Conservation (phyloP, 1,284 basidiomycete genomes). For the Sporisorium graminicola region DNA sequence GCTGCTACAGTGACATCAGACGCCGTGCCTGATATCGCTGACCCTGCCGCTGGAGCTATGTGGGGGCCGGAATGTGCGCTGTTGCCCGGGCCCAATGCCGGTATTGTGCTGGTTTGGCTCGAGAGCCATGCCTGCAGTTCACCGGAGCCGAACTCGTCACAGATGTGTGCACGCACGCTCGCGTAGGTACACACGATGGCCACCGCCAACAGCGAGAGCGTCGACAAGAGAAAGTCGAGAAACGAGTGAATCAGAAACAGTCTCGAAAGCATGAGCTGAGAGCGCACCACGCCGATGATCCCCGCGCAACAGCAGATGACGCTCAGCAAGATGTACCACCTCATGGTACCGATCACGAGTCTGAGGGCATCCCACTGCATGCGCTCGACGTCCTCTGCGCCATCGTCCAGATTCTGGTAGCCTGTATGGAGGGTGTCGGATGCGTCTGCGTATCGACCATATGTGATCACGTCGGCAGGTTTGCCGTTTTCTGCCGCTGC, state of each 20-base stretch:
- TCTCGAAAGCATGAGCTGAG: constrained; percentile 43
- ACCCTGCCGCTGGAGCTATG: background rate
- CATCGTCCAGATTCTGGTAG: constrained; percentile 28
- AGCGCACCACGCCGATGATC: constrained; percentile 46
- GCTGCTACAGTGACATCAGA: constrained; percentile 26
- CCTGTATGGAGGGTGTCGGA: background rate
- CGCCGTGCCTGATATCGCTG: background rate
- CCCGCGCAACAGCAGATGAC: constrained; percentile 47
- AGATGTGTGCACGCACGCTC: constrained; percentile 46
- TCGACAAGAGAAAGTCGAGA: constrained; percentile 56
- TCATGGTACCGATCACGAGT: constrained; percentile 33
- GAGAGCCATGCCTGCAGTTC: constrained; percentile 41
- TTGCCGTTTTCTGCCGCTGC: background rate
- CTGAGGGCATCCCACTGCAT: constrained; percentile 53
- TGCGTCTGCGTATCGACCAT: constrained; percentile 10
- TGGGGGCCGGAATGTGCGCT: background rate
- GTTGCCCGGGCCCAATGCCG: background rate
- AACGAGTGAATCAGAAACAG: constrained; percentile 59
- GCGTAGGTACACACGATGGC: constrained; percentile 55
- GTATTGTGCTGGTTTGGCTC: background rate
- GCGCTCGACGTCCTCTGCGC: constrained; percentile 49
- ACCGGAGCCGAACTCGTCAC: constrained; percentile 53
- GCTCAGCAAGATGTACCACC: constrained; percentile 48
- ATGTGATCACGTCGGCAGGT: background rate
- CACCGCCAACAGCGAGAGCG: constrained; percentile 53